A percentile compares a stretch with the other conserved stretches of the same genome.
Evolutionary conservation across 1,139 yeast genomes (phyloP).

Genomic region (Suhomyces anneliseae): DNA sequence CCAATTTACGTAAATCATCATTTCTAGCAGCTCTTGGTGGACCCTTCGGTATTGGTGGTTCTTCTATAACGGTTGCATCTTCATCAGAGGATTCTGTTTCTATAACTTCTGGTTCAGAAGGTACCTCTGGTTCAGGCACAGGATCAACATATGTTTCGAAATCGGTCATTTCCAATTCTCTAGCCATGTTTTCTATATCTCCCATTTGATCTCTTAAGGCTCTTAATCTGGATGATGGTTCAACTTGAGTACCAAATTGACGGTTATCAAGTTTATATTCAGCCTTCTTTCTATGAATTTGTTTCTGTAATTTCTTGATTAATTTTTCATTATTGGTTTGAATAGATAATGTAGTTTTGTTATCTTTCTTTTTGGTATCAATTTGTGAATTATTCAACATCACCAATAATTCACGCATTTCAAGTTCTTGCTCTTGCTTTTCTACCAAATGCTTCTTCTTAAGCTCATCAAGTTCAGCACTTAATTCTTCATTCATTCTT

Average conservation of each 20-base stretch:
- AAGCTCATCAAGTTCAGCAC: constrained; percentile 67
- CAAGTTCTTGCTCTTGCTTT: constrained; percentile 84
- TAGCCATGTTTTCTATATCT: constrained; percentile 76
- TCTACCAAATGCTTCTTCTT: constrained; percentile 70
- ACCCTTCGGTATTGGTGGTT: constrained; percentile 20
- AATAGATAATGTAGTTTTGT: constrained; percentile 41
- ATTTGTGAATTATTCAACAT: constrained; percentile 51
- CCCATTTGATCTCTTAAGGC: constrained; percentile 85
- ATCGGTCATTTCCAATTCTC: constrained; percentile 84
- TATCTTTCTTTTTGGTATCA: constrained; percentile 30
- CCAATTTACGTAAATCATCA: constrained; percentile 48
- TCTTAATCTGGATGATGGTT: constrained; percentile 75
- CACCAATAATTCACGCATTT: constrained; percentile 80
- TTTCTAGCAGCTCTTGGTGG: constrained; percentile 37
- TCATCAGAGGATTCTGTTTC: constrained; percentile 20
- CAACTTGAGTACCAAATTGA: constrained; percentile 59
- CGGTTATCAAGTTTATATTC: constrained; percentile 59
- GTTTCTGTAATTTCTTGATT: constrained; percentile 53
- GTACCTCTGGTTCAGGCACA: constrained; percentile 10
- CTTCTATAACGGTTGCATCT: constrained; percentile 17
- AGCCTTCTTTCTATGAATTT: constrained; percentile 61
- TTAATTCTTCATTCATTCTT: constrained; percentile 62
- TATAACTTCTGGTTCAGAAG: constrained; percentile 17
- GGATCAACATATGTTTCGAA: constrained; percentile 49
- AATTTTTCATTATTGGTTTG: constrained; percentile 46